Conservation (phyloP, 257 asterid genomes). For the Ehretia macrophylla region DNA sequence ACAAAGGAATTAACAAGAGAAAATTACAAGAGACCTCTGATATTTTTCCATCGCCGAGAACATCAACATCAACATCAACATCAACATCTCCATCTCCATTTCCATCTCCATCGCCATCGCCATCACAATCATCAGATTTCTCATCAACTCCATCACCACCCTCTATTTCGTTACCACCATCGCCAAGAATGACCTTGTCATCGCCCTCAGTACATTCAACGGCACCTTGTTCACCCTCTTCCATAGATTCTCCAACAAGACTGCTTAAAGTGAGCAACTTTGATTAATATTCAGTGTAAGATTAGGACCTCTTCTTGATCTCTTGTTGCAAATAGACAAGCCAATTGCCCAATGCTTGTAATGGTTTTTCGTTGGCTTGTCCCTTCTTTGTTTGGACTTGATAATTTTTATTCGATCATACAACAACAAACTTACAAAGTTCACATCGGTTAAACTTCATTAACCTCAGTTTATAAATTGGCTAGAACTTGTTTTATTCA, state of each 20-base stretch:
- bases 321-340: constrained; percentile 13
- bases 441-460: constrained; percentile 7
- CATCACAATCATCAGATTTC: constrained; percentile 29
- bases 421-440: constrained; percentile 14
- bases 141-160: constrained; percentile 22
- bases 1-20: constrained; percentile 54
- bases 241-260: constrained; percentile 45
- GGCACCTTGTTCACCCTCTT: constrained; percentile 36
- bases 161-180: constrained; percentile 22
- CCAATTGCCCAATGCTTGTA: constrained; percentile 14
- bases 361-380: constrained; percentile 28
- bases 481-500: neutral
- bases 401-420: constrained; percentile 15
- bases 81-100: constrained; percentile 28
- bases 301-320: neutral
- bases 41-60: constrained; percentile 18
- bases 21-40: constrained; percentile 46
- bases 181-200: constrained; percentile 16
- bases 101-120: constrained; percentile 37
- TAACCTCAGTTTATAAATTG: neutral
- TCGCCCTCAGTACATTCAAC: constrained; percentile 17
- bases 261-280: constrained; percentile 29
- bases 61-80: too few relatives aligned
- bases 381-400: constrained; percentile 2
- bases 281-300: constrained; percentile 5